Base-by-base conservation (phyloP, 108 stramenopile species). In the Conticribra guillardii region DNA sequence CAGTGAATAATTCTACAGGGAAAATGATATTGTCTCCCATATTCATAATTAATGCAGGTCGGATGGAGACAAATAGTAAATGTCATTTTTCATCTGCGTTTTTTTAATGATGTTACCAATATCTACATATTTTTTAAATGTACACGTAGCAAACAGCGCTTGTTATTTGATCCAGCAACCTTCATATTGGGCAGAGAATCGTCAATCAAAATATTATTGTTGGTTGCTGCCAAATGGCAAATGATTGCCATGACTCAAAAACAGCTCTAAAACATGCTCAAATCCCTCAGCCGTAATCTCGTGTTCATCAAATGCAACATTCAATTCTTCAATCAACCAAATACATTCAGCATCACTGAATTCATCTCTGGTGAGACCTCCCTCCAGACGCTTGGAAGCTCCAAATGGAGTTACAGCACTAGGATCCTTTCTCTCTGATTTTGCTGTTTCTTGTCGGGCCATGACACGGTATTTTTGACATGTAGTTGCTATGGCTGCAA, bases 221-320 rank as follows among this genome's bases (percentile, higher is more conserved):
- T n/a, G n/a, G n/a, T n/a, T n/a, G n/a, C n/a, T n/a, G n/a, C n/a
- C n/a, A n/a, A n/a, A n/a, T n/a, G n/a, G n/a, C n/a, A n/a, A n/a
- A n/a, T n/a, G n/a, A n/a, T n/a, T n/a, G n/a, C n/a, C n/a, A 34
- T 65, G 47, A 22, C 53, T 51, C 37, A 67, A 27, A n/a, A 67
- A 45, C 24, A 67, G 55, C 4, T 33, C 41, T n/a, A 69, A 47
- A 14, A 79, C 78, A 0, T 54, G 60, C 14, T 69, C 78, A 55
- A 79, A 79, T 0, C 64, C 67, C 54, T 79, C 72, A 1, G 72
- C 66, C 0, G 78, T 79, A 24, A 79, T 74, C 45, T 79, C 78
- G 55, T 79, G 78, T 16, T 54, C 67, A 63, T 79, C 78, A 67
- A 67, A 79, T 2, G 78, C 78, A 23, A 79, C 73, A 69, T 79